Evolutionary conservation across 2,329 filamentous ascomycete species (phyloP).

Genomic region (Pestalotiopsis sp.): DNA sequence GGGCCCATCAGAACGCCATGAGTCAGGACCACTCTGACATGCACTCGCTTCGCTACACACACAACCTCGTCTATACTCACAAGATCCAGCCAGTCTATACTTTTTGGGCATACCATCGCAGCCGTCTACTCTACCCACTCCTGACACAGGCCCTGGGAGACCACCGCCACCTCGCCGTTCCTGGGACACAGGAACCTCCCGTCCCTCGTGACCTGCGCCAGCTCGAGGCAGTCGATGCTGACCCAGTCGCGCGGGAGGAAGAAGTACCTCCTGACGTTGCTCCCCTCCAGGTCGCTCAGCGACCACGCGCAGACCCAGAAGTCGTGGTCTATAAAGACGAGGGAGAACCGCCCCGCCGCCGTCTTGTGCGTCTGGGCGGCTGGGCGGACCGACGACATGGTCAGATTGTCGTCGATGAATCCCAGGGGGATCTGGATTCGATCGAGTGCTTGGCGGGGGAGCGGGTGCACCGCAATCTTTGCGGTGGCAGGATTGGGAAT

Average conservation of each 20-base stretch:
- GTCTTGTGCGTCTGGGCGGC: not conserved
- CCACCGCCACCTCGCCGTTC: not conserved
- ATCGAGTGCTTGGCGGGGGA: not conserved
- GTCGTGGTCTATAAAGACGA: not conserved
- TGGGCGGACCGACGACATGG: not conserved
- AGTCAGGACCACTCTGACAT: not conserved
- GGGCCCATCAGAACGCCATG: not conserved
- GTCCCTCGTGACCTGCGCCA: not conserved
- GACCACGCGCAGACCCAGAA: not conserved
- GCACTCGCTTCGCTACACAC: not conserved
- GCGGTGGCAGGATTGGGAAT: not conserved
- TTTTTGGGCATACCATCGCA: not conserved
- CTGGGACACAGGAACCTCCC: not conserved
- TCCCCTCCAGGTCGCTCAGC: not conserved
- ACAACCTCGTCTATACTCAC: not conserved
- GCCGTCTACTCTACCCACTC: not conserved
- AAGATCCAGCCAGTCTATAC: not conserved
- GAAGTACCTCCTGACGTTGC: not conserved
- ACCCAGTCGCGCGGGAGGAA: not conserved
- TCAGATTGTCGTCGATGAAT: not conserved
- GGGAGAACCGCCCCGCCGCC: not conserved
- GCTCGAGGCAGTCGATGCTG: not conserved
- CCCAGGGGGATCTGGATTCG: not conserved
- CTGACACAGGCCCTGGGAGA: not conserved
- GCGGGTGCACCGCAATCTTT: too few relatives aligned